Evolutionary conservation across 345 rosid genomes (phyloP).

Genomic region (Angophora floribunda): DNA sequence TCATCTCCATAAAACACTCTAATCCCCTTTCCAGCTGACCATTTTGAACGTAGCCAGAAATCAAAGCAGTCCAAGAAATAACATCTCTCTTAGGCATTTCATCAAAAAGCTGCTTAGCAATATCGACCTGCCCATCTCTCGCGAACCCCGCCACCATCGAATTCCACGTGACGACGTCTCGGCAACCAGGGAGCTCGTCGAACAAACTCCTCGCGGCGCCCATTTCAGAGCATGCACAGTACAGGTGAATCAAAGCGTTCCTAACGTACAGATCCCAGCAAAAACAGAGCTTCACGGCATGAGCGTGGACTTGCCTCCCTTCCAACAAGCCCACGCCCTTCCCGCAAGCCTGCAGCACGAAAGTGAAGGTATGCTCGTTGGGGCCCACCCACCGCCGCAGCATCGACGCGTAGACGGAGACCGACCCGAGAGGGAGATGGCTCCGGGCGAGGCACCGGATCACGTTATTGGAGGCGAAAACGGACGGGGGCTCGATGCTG

Average conservation of each 20-base stretch:
- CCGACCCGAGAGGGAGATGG: not conserved
- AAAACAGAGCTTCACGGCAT: slow-evolving; percentile 9
- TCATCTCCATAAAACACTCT: slow-evolving; percentile 6
- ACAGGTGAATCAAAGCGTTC: slow-evolving; percentile 16
- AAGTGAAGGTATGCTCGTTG: slow-evolving; percentile 13
- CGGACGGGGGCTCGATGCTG: not conserved
- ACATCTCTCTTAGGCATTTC: slow-evolving; percentile 18
- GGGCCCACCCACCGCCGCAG: not conserved
- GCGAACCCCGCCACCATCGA: not conserved
- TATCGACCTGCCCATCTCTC: slow-evolving; percentile 10
- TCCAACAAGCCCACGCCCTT: slow-evolving; percentile 5
- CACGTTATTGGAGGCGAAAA: slow-evolving; percentile 17
- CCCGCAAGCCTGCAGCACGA: slow-evolving; percentile 9
- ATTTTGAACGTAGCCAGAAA: slow-evolving; percentile 22
- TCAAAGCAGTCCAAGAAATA: slow-evolving; percentile 38
- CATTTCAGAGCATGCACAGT: slow-evolving; percentile 4
- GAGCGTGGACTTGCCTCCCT: slow-evolving; percentile 15
- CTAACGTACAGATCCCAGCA: slow-evolving; percentile 9
- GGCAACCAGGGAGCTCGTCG: not conserved
- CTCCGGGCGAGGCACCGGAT: slow-evolving; percentile 10
- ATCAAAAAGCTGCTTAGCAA: slow-evolving; percentile 19
- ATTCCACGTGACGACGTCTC: not conserved
- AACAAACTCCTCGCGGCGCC: slow-evolving; percentile 2
- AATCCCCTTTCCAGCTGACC: slow-evolving; percentile 18
- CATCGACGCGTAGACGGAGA: slow-evolving; percentile 3